Evolutionary conservation across 2,329 filamentous ascomycete genomes (phyloP), one percentile per base, ranked within the genome.

Genomic region (Diaporthe destruens): DNA sequence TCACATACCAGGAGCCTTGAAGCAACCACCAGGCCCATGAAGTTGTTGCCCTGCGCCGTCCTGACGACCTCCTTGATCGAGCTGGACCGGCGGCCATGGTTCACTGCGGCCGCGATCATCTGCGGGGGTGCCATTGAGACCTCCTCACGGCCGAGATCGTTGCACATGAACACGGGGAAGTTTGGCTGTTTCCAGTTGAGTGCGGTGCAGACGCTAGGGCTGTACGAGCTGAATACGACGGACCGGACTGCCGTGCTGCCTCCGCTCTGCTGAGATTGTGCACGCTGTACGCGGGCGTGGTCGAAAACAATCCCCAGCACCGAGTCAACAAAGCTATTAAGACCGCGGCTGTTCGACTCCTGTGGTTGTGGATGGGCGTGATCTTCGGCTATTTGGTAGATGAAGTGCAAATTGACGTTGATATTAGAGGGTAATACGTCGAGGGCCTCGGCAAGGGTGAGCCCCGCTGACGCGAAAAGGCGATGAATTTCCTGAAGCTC

Each of bases 141-240:
- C 36, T 86, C 87, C 73, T 91, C 89, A 9, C 88, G 86, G 29
- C 94, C 94, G 34, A 98, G 89, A 73, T 98, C 95, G 81, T 98
- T 98, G 84, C 95, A 98, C 59, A 98, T 87, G 77, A 99, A 93
- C 0, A 98, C 94, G 0, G 96, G 96, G 81, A 98, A 99, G 80
- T 98, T 99, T 2, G 96, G 96, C 82, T 99, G 96, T 82, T 99
- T 99, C 96, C 96, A 99, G 83, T 99, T 99, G 77, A 99, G 84
- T 6, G 96, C 95, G 20, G 94, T 97, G 83, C 96, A 99, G 25
- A 98, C 89, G 75, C 92, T 93, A 16, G 94, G 87, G 80, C 97
- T 98, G 82, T 96, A 98, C 29, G 94, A 97, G 78, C 94, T 97
- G 81, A 99, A 98, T 14, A 98, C 94, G 68, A 99, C 92, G 16